Base-by-base conservation (phyloP, 1,284 basidiomycete species). In the Mycocalia duriaeana region DNA sequence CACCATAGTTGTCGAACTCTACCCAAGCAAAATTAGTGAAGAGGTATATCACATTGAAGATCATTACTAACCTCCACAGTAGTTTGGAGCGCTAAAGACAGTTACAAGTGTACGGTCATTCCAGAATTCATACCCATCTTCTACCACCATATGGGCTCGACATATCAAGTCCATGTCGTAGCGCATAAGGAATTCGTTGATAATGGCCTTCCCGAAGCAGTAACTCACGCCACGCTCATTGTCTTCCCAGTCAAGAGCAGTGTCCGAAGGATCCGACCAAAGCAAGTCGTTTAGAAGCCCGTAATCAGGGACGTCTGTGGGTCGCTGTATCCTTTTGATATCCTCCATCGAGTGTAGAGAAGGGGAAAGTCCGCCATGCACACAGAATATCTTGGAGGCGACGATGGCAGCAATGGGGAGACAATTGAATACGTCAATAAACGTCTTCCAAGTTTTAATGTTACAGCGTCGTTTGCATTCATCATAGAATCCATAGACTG, bases 371-470 rank as follows among this genome's bases (percentile, higher is more conserved):
- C 96, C 96, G 19, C 96, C 96, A 64, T 99, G 96, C 8, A 99
- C 95, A 63, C 95, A 99, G 70, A 99, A 99, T 62, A 99, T 99
- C 76, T 99, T 99, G 58, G 92, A 94, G 9, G 95, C 96, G 44
- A 99, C 95, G 57, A 99, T 91, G 28, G 96, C 94, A 34, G 96
- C 94, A 60, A 99, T 99, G 40, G 96, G 96, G 9, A 99, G 80
- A 58, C 93, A 94, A 71, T 99, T 99, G 81, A 99, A 99, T 37
- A 98, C 95, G 70, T 99, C 96, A 66, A 98, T 93, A 67, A 99
- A 99, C 11, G 94, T 94, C 74, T 98, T 99, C 96, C 96, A 99
- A 34, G 93, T 94, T 76, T 99, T 99, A 79, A 99, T 95, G 69
- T 97, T 98, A 76, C 93, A 95, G 57, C 96, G 83, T 62, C 96